These are phyloP conservation scores for Aspergillus sp. DNA, from an alignment of 2,329 filamentous ascomycete genomes.

Conservation along the genomic window DNA sequence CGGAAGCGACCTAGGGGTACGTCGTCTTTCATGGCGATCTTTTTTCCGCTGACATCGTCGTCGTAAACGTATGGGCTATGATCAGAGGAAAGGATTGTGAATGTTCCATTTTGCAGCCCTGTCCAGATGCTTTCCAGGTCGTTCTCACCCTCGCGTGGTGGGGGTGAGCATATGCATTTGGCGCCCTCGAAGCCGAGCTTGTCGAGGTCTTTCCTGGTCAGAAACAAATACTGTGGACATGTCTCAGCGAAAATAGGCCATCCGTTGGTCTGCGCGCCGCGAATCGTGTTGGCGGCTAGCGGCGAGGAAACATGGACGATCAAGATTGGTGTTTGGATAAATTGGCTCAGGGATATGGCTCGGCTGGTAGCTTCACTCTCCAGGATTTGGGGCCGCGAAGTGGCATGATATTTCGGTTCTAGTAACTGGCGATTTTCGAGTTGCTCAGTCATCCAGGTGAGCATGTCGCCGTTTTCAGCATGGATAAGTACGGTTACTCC, in stretches of 20 bases:
- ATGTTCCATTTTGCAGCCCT: slow-evolving; percentile 56
- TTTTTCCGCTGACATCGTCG: slow-evolving; percentile 1
- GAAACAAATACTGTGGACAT: slow-evolving; percentile 60
- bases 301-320: slow-evolving; percentile 57
- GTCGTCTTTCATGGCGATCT: slow-evolving; percentile 19
- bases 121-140: slow-evolving; percentile 57
- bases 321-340: slow-evolving; percentile 55
- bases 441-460: slow-evolving; percentile 38
- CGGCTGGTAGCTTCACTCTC: slow-evolving; percentile 52
- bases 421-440: slow-evolving; percentile 37
- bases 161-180: slow-evolving; percentile 58
- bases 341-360: slow-evolving; percentile 52
- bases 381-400: slow-evolving; percentile 43
- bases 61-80: slow-evolving; percentile 8
- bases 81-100: slow-evolving; percentile 51
- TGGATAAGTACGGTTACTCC: slow-evolving; percentile 53
- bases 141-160: slow-evolving; percentile 49
- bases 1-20: slow-evolving; percentile 39
- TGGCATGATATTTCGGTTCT: slow-evolving; percentile 46
- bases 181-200: slow-evolving; percentile 48
- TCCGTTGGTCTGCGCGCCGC: slow-evolving; percentile 52
- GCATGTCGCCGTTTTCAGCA: slow-evolving; percentile 51
- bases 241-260: slow-evolving; percentile 60
- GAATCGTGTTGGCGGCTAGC: slow-evolving; percentile 51
- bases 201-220: slow-evolving; percentile 52